Evolutionary conservation across 2,329 filamentous ascomycete species (phyloP), one percentile per base, ranked within the genome.

Genomic region (Aspergillus sp.): DNA sequence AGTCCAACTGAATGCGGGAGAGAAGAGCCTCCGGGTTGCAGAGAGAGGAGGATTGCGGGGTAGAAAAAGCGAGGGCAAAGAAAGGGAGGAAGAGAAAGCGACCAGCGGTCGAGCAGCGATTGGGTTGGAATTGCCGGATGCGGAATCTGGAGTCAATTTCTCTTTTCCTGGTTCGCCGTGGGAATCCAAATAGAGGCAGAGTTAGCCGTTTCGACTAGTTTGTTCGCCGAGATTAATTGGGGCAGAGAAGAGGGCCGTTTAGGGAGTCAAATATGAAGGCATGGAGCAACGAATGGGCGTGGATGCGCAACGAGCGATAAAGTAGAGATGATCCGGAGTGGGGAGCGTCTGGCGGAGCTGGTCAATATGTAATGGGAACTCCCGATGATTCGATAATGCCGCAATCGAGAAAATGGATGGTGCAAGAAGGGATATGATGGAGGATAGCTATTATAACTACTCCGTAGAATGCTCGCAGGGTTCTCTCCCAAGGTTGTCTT

Each of bases 321-420:
- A 47, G 45, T 20, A 22, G 45, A 47, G 45, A 47, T 12, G 45
- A 47, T 47, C 45, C 7, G 2, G 11, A 18, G 45, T 22, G 45
- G 45, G 45, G 45, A 29, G 26, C 26, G 24, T 39, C 12, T 16
- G 45, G 45, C 51, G 45, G 42, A 51, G 57, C 55, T 39, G n/a
- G 51, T 57, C 9, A 31, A 51, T 51, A 51, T 26, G 46, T 47
- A 54, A 36, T 32, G 55, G 36, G 49, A 58, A 53, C 18, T 24
- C 46, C 32, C 56, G 56, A 60, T 61, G 58, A 56, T 55, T 58
- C 45, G 52, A 58, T 42, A 62, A 65, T 66, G 61, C 64, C 64
- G 66, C 65, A 65, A 68, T 67, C 46, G 56, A 53, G 47, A 55
- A 62, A 59, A 57, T 57, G 11, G 58, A 67, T 68, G 62, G 61